Evolutionary conservation across 2,329 filamentous ascomycete species (phyloP), one percentile per base, ranked within the genome.

Genomic region (Graphilbum fragrans): DNA sequence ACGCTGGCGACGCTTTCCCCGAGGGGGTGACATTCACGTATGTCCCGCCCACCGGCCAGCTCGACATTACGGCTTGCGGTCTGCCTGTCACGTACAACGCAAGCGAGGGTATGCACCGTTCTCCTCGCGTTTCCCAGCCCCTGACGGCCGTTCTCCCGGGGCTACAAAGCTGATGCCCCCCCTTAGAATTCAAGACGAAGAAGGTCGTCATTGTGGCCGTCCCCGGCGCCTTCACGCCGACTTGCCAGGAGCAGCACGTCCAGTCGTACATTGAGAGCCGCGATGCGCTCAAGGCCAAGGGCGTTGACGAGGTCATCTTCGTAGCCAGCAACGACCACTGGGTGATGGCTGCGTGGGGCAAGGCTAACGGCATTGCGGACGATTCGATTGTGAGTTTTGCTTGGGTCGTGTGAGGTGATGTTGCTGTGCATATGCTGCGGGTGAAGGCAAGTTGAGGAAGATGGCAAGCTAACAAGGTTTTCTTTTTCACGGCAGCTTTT

Each of bases 291-390:
- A 80, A 79, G 66, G 66, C 67, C 57, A 90, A 90, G 72, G 86
- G 84, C 53, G 82, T 93, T 51, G 86, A 94, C 62, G 63, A 82
- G 48, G 76, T 94, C 54, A 74, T 86, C 51, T 77, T 92, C 56
- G 80, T 93, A 55, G 83, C 86, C 45, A 81, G 69, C 69, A 94
- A 94, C 64, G 87, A 94, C 64, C 69, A 80, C 49, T 93, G 72
- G 58, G 86, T 94, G 61, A 90, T 90, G 84, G 80, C 77, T 53
- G 86, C 83, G 41, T 92, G 85, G 85, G 82, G 78, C 64, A 94
- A 94, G 74, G 86, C 86, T 56, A 90, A 93, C 65, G 71, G 72
- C 41, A 70, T 90, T 56, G 80, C 74, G 56, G 77, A 79, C 49
- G 80, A 90, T 52, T 70, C 60, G 44, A 70, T 76, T 50, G 70